Evolutionary conservation across 306 rosid species (phyloP).

Genomic region (Acmispon strigosus): DNA sequence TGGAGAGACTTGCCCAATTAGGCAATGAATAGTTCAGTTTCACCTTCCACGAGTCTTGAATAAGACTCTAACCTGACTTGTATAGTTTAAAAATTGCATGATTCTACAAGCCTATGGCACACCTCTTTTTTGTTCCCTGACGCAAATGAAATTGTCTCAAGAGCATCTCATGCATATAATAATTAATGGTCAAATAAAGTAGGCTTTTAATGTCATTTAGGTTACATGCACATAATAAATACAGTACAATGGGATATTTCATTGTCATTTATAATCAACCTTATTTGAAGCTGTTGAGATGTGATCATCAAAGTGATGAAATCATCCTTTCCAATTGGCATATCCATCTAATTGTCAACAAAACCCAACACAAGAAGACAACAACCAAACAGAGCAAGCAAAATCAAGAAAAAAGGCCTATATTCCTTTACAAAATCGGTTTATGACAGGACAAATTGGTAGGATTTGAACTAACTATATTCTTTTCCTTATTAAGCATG

Average conservation of each 20-base stretch:
- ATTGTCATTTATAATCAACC: conserved; percentile 27
- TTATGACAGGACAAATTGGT: not conserved
- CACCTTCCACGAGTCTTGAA: not conserved
- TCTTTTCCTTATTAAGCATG: conserved; percentile 11
- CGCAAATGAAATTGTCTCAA: conserved; percentile 31
- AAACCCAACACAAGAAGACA: conserved; percentile 26
- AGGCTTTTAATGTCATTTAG: conserved; percentile 24
- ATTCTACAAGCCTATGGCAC: not conserved
- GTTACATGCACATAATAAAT: conserved; percentile 29
- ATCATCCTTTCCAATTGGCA: conserved; percentile 32
- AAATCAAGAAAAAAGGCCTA: conserved; percentile 23
- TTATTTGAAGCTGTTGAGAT: conserved; percentile 48
- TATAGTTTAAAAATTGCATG: not conserved
- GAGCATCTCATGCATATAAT: conserved; percentile 24
- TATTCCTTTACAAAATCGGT: not conserved
- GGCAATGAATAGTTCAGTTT: not conserved
- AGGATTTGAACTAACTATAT: conserved; percentile 1
- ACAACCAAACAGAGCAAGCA: conserved; percentile 35
- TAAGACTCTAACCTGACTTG: conserved; percentile 8
- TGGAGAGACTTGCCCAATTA: conserved; percentile 18
- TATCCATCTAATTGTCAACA: conserved; percentile 25
- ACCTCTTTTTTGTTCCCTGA: conserved; percentile 10
- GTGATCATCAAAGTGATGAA: conserved; percentile 46
- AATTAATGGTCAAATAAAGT: conserved; percentile 32
- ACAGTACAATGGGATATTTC: conserved; percentile 22